Evolutionary conservation across 257 asterid genomes (phyloP), one percentile per base, ranked within the genome.

Genomic region (Cinchona pubescens): DNA sequence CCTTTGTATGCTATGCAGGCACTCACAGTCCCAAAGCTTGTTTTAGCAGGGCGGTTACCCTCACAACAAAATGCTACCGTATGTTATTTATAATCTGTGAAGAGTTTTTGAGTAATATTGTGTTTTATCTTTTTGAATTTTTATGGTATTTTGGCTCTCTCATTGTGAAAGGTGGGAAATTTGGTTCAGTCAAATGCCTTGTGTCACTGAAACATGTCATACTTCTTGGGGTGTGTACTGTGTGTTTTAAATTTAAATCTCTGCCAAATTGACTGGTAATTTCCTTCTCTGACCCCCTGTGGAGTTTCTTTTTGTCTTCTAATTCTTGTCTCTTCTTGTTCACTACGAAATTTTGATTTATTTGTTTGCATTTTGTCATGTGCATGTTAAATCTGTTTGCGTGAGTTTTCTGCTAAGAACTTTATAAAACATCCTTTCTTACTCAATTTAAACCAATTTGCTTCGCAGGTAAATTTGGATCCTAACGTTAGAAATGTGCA

Each of bases 41-140:
- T 92, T 80, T 88, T 94, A 85, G 98, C 99, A 48, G 98, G 99
- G 79, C 93, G 96, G 75, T 81, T 94, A 83, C 98, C 99, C 62
- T 96, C 98, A 19, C 99, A 94, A 82, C 97, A 94, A 84, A 94
- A 94, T 83, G 99, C 99, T 69, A 88, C 90, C 37, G 99, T 94
- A 87, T 83, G 77, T 64, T 55, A n/a, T 64, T 64, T 38, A 32
- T 30, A 64, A 49, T 49, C 56, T 49, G 23, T 49, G 56, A 49
- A 49, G n/a, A 4, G 3, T 16, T 49, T 49, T 18, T 16, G n/a
- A 15, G 56, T 18, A 49, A 3, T 49, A 1, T 49, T 1, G 3
- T 18, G 21, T 49, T 18, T 15, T 42, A 42, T 3, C 18, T 49
- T 49, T 49, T 49, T 3, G n/a, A 16, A 49, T 18, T 49, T 5